Conservation (phyloP, 192 early-diverging fungal species). For the Linnemannia schmuckeri region DNA sequence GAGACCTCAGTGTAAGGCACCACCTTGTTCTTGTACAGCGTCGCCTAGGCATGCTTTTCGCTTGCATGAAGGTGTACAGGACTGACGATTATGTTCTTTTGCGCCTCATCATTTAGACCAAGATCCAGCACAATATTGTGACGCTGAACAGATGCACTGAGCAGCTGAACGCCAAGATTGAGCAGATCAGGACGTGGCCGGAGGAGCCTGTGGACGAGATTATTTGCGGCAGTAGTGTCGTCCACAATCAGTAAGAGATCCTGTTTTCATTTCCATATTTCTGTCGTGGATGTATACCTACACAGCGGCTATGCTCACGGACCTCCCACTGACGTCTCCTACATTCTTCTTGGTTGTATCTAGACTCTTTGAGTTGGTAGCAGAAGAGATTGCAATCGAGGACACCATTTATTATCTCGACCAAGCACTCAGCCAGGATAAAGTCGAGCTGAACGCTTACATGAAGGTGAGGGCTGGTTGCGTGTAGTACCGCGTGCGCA, state of each 20-base stretch:
- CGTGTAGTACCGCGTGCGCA: background rate
- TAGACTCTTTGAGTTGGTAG: slow-evolving; percentile 90
- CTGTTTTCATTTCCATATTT: background rate
- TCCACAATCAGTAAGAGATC: slow-evolving; percentile 75
- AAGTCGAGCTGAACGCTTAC: slow-evolving; percentile 77
- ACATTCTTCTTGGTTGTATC: slow-evolving; percentile 53
- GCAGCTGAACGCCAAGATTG: slow-evolving; percentile 68
- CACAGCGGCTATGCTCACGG: background rate
- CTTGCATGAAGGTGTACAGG: background rate
- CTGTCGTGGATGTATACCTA: background rate
- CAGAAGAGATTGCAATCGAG: slow-evolving; percentile 90
- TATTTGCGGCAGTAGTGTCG: slow-evolving; percentile 70
- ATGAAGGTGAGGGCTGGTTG: slow-evolving; percentile 74
- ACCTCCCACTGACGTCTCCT: slow-evolving; percentile 16
- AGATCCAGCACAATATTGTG: slow-evolving; percentile 74
- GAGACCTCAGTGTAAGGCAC: slow-evolving; percentile 43
- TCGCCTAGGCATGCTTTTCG: background rate
- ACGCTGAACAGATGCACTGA: slow-evolving; percentile 72
- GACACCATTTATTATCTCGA: slow-evolving; percentile 89
- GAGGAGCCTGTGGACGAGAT: slow-evolving; percentile 76
- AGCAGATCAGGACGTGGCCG: slow-evolving; percentile 65
- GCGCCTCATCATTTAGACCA: slow-evolving; percentile 48
- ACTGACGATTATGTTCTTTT: background rate
- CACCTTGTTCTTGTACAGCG: background rate
- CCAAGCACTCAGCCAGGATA: slow-evolving; percentile 82